phyloP scores from a whole-genome alignment of 108 stramenopile species.

The Discostella stelligeroides region DNA sequence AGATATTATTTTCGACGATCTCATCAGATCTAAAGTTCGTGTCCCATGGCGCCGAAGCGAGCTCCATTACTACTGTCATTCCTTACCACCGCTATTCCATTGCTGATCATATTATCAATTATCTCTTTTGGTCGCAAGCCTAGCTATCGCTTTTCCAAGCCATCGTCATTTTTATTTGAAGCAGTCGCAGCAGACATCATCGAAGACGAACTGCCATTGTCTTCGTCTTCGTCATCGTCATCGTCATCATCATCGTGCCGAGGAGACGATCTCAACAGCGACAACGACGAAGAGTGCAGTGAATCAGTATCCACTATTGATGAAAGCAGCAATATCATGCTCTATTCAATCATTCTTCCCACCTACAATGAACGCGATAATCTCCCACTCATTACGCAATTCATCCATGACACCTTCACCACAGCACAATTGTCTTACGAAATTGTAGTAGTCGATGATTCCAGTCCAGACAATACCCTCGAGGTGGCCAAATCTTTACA shows the following conservation, averaged over 20 bases:
- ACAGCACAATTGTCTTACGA: slow-evolving; percentile 77
- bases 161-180: too few relatives aligned
- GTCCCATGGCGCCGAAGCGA: not conserved
- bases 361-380: slow-evolving; percentile 98
- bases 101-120: not conserved
- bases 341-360: slow-evolving; percentile 97
- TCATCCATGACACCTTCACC: slow-evolving; percentile 83
- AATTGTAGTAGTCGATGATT: slow-evolving; percentile 97
- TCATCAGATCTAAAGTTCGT: too few relatives aligned
- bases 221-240: too few relatives aligned
- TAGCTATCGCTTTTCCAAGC: too few relatives aligned
- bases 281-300: not conserved
- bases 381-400: slow-evolving; percentile 92
- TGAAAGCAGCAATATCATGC: too few relatives aligned
- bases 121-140: not conserved
- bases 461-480: slow-evolving; percentile 92
- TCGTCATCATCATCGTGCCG: slow-evolving; percentile 2
- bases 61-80: not conserved
- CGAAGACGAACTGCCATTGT: too few relatives aligned
- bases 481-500: slow-evolving; percentile 92
- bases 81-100: not conserved
- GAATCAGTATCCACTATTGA: too few relatives aligned
- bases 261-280: not conserved
- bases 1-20: too few relatives aligned
- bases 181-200: too few relatives aligned